phyloP scores from a whole-genome alignment of 768 basidiomycete genomes.

The Phanerodontia chrysosporium region DNA sequence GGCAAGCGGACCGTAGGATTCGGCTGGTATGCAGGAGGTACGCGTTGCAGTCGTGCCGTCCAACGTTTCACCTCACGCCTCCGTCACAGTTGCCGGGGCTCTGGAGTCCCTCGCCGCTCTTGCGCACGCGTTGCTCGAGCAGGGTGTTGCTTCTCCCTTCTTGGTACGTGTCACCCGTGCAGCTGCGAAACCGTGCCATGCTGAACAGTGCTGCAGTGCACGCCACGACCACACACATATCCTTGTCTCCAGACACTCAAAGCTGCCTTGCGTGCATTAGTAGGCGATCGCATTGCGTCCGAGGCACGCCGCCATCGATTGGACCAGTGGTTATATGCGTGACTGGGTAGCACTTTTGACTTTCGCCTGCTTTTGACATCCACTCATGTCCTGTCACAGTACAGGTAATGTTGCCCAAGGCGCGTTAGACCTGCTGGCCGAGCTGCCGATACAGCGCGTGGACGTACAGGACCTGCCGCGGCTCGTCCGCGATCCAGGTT shows the following conservation, averaged over 20 bases:
- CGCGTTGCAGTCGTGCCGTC: slow-evolving; percentile 14
- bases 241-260: slow-evolving; percentile 54
- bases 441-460: slow-evolving; percentile 64
- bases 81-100: slow-evolving; percentile 66
- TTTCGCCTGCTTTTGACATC: not conserved
- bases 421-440: slow-evolving; percentile 62
- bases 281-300: slow-evolving; percentile 47
- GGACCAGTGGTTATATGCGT: slow-evolving; percentile 81
- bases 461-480: slow-evolving; percentile 50
- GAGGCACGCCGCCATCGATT: slow-evolving; percentile 57
- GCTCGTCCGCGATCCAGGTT: slow-evolving; percentile 54
- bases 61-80: not conserved
- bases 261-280: slow-evolving; percentile 47
- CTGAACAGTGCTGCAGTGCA: slow-evolving; percentile 44
- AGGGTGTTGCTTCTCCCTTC: slow-evolving; percentile 80
- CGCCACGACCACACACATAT: slow-evolving; percentile 76
- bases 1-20: slow-evolving; percentile 85
- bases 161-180: slow-evolving; percentile 45
- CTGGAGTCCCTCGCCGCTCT: slow-evolving; percentile 77
- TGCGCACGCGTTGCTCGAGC: slow-evolving; percentile 73
- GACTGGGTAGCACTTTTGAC: too few species aligned
- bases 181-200: not conserved
- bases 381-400: slow-evolving; percentile 31
- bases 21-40: slow-evolving; percentile 90
- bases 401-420: slow-evolving; percentile 82